Evolutionary conservation across 179 eudicot genomes (phyloP).

Genomic region (Silene noctiflora): DNA sequence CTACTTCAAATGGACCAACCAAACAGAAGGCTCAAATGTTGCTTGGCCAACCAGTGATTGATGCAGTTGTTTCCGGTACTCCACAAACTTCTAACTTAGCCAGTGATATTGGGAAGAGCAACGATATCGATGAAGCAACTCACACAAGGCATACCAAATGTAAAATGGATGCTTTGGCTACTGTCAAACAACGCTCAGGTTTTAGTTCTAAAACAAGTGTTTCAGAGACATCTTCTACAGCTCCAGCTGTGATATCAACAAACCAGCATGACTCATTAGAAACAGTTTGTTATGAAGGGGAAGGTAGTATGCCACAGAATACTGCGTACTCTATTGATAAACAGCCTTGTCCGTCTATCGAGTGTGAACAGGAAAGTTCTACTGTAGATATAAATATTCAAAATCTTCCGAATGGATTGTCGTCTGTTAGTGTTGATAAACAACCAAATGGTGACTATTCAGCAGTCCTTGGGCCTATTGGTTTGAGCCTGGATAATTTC

Average conservation of each 20-base stretch:
- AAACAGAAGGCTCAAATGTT: slow-evolving; percentile 46
- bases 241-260: slow-evolving; percentile 22
- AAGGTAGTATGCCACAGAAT: slow-evolving; percentile 13
- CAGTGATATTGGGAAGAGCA: slow-evolving; percentile 42
- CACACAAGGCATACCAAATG: slow-evolving; percentile 29
- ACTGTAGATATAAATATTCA: slow-evolving; percentile 31
- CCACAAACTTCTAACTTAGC: slow-evolving; percentile 28
- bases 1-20: slow-evolving; percentile 46
- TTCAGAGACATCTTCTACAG: slow-evolving; percentile 31
- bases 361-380: slow-evolving; percentile 28
- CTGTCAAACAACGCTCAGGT: slow-evolving; percentile 28
- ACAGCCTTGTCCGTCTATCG: slow-evolving; percentile 21
- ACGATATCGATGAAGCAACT: slow-evolving; percentile 25
- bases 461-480: slow-evolving; percentile 27
- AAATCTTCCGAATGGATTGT: slow-evolving; percentile 38
- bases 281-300: slow-evolving; percentile 19
- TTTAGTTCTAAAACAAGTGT: slow-evolving; percentile 25
- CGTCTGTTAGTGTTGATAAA: slow-evolving; percentile 38
- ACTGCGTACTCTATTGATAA: slow-evolving; percentile 20
- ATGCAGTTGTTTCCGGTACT: slow-evolving; percentile 36
- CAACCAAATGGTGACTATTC: slow-evolving; percentile 28
- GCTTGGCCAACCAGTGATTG: slow-evolving; percentile 34
- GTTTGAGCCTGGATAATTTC: slow-evolving; percentile 33
- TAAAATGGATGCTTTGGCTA: slow-evolving; percentile 36
- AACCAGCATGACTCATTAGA: slow-evolving; percentile 16